A percentile compares a stretch with the other conserved stretches of the same genome.
Conservation (phyloP, 2,329 filamentous ascomycete species). For the Apiospora arundinis region DNA sequence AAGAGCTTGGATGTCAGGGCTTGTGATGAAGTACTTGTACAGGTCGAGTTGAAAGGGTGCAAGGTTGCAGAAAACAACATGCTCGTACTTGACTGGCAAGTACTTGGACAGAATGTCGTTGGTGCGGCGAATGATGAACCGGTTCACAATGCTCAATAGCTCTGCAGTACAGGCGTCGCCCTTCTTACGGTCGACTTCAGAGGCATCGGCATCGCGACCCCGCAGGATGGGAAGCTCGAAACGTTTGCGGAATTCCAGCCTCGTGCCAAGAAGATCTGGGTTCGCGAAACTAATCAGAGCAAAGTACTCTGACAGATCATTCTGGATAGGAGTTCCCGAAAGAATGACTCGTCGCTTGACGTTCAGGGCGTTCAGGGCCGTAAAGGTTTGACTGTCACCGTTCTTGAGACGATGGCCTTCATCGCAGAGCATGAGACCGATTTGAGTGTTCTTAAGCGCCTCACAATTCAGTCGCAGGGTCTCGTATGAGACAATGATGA, state of each 20-base stretch:
- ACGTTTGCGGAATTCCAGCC: conserved; percentile 89
- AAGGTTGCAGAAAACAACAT: conserved; percentile 97
- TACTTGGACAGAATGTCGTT: conserved; percentile 99
- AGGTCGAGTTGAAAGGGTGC: conserved; percentile 91
- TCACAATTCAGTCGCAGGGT: conserved; percentile 90
- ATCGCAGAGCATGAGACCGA: conserved; percentile 92
- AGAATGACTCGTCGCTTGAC: conserved; percentile 92
- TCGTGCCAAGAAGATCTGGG: conserved; percentile 86
- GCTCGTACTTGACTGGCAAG: conserved; percentile 96
- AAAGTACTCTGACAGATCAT: conserved; percentile 98
- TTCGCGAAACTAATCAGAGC: conserved; percentile 96
- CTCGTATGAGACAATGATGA: conserved; percentile 98
- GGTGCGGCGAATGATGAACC: conserved; percentile 96
- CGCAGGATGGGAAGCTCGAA: conserved; percentile 92
- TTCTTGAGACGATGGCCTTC: conserved; percentile 98
- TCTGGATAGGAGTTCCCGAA: conserved; percentile 96
- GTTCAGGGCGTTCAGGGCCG: conserved; percentile 86
- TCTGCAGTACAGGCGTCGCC: conserved; percentile 85
- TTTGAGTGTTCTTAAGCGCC: conserved; percentile 86
- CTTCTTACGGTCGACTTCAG: conserved; percentile 79
- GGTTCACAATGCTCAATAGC: conserved; percentile 86
- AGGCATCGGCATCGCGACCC: conserved; percentile 88
- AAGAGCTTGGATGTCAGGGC: conserved; percentile 90
- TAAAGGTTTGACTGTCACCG: conserved; percentile 94
- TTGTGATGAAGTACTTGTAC: conserved; percentile 97